phyloP scores from a whole-genome alignment of 129 eudicot species.

The Flaveria brownii region DNA sequence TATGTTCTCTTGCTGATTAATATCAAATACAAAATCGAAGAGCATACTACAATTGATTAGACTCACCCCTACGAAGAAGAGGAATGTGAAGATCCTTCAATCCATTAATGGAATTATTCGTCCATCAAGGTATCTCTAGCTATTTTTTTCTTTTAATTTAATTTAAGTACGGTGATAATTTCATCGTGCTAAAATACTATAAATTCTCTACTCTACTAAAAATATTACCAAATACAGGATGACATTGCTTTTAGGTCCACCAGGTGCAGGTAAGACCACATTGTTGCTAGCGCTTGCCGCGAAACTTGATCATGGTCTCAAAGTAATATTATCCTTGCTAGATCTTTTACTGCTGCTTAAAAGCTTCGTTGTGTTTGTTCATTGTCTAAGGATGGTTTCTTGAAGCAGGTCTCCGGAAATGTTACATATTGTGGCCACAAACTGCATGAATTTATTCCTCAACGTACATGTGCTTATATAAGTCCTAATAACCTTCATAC shows the following conservation, averaged over 20 bases:
- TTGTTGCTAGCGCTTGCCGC: constrained; percentile 53
- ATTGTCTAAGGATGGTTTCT: background rate
- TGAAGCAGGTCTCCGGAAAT: constrained; percentile 38
- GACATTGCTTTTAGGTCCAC: constrained; percentile 59
- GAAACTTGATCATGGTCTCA: constrained; percentile 40
- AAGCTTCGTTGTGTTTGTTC: background rate
- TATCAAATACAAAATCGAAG: background rate
- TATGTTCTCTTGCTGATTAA: background rate
- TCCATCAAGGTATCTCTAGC: constrained; percentile 23
- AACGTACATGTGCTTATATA: constrained; percentile 54
- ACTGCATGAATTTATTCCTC: constrained; percentile 45
- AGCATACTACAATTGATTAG: constrained; percentile 14
- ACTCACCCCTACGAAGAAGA: constrained; percentile 23
- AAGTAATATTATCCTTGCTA: constrained; percentile 11
- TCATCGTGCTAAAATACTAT: background rate
- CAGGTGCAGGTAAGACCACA: constrained; percentile 57
- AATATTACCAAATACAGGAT: constrained; percentile 33
- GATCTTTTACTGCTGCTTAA: background rate
- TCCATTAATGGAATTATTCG: constrained; percentile 20
- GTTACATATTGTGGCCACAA: constrained; percentile 47
- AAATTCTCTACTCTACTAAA: no score
- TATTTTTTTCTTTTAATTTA: background rate
- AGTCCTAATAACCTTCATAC: constrained; percentile 50
- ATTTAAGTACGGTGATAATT: no score
- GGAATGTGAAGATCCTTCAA: constrained; percentile 28